Base-by-base conservation (phyloP, 371 early-diverging fungal species). In the Mortierella sp. region DNA sequence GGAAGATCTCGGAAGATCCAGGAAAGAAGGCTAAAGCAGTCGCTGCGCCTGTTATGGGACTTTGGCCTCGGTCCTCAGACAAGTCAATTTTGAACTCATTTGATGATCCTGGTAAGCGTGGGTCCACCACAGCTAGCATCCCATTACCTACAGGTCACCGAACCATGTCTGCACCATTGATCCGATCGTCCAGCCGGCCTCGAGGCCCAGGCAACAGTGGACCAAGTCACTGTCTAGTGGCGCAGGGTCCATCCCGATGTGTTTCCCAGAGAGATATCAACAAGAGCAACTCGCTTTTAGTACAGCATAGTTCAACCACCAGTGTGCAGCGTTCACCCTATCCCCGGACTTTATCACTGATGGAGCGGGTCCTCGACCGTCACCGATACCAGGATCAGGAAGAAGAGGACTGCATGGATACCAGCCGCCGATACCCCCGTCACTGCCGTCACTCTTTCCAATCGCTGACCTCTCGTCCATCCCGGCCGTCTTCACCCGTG, bases 331-430 rank as follows among this genome's bases (percentile, higher is more conserved):
- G 53, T 23, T 60, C 47, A 9, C 76, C 64, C 1, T 76, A 64
- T 14, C 58, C 76, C 4, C 59, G 65, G 28, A 68, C 68, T 26
- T 45, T 66, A n/a, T 77, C 79, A 1, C 70, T 77, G 19, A 77
- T 77, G 79, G 79, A 77, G 26, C 72, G 69, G 30, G 79, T 77
- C 23, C 61, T 77, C 37, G 66, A 77, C 30, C 79, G 79, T 16
- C 69, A 77, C 37, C 71, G 66, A 55, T 68, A 64, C 6, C 74
- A 69, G 52, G 63, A 72, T 1, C 73, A 53, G 15, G 28, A 64
- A 37, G 37, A 37, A 37, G 37, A 37, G 37, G 37, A 37, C 9
- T 37, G 37, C 37, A 37, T 5, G 37, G 37, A 37, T 37, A 37
- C 37, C 37, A 37, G 37, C 37, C 37, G 37, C 37, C 37, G 37